A percentile compares a stretch with the other conserved stretches of the same genome.
Conservation (phyloP, 1,139 yeast genomes). For the Candida gigantensis region DNA sequence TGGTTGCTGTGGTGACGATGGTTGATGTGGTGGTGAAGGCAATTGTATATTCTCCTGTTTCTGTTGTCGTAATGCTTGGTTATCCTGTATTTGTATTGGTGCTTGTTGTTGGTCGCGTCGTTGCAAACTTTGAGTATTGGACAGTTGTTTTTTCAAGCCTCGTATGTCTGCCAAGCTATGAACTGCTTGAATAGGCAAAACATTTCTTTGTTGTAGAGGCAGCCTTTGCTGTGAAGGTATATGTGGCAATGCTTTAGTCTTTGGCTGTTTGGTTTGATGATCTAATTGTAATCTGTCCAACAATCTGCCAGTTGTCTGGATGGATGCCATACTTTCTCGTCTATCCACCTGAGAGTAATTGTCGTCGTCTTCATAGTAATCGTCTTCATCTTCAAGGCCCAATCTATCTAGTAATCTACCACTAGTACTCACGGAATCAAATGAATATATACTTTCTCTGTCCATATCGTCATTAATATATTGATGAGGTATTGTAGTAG, state of each 20-base stretch:
- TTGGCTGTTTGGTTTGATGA: too few species aligned
- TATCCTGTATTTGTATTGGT: too few species aligned
- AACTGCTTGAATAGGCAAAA: slow-evolving; percentile 9
- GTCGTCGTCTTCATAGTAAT: slow-evolving; percentile 9
- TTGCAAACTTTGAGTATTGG: not conserved
- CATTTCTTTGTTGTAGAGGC: slow-evolving; percentile 3
- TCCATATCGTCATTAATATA: slow-evolving; percentile 10
- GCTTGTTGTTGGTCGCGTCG: slow-evolving; percentile 11
- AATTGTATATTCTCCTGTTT: too few species aligned
- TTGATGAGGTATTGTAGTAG: slow-evolving; percentile 4
- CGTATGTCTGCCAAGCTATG: slow-evolving; percentile 12
- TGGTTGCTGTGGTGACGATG: not conserved
- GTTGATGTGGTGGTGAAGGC: slow-evolving; percentile 7
- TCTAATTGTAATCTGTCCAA: slow-evolving; percentile 30
- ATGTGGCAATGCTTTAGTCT: too few species aligned
- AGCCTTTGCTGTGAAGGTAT: slow-evolving; percentile 3
- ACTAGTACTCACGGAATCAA: slow-evolving; percentile 47
- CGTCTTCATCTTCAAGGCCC: slow-evolving; percentile 30
- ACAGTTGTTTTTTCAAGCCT: slow-evolving; percentile 8
- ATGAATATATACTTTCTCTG: slow-evolving; percentile 34
- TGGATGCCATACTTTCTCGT: slow-evolving; percentile 27
- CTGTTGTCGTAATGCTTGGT: too few species aligned
- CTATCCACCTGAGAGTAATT: slow-evolving; percentile 10
- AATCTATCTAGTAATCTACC: slow-evolving; percentile 45
- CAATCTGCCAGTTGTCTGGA: slow-evolving; percentile 30